phyloP scores from a whole-genome alignment of 352 stramenopile species.

The Pythium volutum region DNA sequence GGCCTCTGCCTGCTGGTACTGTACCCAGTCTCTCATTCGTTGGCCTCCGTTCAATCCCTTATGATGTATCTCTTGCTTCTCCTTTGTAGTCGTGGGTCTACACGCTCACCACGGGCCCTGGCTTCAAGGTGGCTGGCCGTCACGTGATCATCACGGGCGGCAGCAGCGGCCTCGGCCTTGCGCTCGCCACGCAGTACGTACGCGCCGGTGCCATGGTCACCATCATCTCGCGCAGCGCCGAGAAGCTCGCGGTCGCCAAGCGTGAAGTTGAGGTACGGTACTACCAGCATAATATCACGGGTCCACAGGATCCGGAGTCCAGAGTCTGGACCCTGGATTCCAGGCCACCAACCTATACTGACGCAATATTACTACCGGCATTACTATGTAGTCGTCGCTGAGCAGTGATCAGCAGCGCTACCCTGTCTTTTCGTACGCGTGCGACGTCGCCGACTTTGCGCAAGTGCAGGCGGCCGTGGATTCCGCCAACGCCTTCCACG shows the following conservation, averaged over 20 bases:
- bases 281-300: neutral
- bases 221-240: constrained; percentile 36
- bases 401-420: constrained; percentile 7
- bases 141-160: constrained; percentile 55
- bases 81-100: constrained; percentile 47
- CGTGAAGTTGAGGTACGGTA: constrained; percentile 29
- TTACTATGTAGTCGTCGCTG: neutral
- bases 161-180: constrained; percentile 43
- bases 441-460: constrained; percentile 38
- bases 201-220: constrained; percentile 43
- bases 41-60: neutral
- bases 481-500: constrained; percentile 53
- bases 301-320: too few relatives aligned
- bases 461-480: constrained; percentile 35
- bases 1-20: constrained; percentile 47
- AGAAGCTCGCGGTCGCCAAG: constrained; percentile 32
- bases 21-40: neutral
- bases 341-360: too few relatives aligned
- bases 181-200: constrained; percentile 56
- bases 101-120: constrained; percentile 35
- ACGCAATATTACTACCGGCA: neutral
- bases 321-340: too few relatives aligned
- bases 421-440: constrained; percentile 37
- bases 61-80: neutral
- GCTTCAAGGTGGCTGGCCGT: constrained; percentile 40